Evolutionary conservation across 371 early-diverging fungal genomes (phyloP).

Genomic region (Apophysomyces trapeziformis): DNA sequence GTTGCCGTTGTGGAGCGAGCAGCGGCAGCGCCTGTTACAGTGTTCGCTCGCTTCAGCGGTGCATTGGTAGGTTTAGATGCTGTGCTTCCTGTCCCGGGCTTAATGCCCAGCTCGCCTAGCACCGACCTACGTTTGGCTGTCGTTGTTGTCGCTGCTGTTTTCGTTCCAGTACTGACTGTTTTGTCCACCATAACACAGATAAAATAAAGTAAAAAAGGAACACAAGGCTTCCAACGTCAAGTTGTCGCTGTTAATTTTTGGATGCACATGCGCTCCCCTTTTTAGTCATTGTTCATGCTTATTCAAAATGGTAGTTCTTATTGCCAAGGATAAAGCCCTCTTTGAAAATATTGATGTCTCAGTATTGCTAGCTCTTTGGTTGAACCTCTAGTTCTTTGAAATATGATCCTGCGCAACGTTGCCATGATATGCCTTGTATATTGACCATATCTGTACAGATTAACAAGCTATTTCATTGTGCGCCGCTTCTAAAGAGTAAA

Average conservation of each 20-base stretch:
- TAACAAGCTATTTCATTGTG: too few species aligned
- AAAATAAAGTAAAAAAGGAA: background rate
- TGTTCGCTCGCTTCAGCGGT: slow-evolving; percentile 20
- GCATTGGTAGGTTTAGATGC: slow-evolving; percentile 22
- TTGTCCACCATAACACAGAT: slow-evolving; percentile 6
- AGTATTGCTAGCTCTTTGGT: too few species aligned
- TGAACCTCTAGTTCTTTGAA: too few species aligned
- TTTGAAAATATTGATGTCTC: too few species aligned
- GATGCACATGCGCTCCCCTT: too few species aligned
- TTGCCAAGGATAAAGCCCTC: too few species aligned
- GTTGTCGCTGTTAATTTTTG: background rate
- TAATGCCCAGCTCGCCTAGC: slow-evolving; percentile 45
- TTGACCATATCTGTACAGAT: too few species aligned
- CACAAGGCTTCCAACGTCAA: background rate
- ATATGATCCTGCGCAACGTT: too few species aligned
- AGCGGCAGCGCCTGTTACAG: slow-evolving; percentile 15
- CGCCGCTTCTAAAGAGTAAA: too few species aligned
- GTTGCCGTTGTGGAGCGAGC: slow-evolving; percentile 21
- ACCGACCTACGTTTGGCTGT: slow-evolving; percentile 35
- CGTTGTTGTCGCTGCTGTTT: slow-evolving; percentile 17
- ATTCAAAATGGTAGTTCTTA: too few species aligned
- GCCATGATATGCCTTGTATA: too few species aligned
- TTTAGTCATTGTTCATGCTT: too few species aligned
- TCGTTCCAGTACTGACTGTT: background rate
- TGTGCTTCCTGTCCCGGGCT: slow-evolving; percentile 25